Evolutionary conservation across 73 alveolate genomes (phyloP), one percentile per base, ranked within the genome.

Genomic region (Loxodes magnus): DNA sequence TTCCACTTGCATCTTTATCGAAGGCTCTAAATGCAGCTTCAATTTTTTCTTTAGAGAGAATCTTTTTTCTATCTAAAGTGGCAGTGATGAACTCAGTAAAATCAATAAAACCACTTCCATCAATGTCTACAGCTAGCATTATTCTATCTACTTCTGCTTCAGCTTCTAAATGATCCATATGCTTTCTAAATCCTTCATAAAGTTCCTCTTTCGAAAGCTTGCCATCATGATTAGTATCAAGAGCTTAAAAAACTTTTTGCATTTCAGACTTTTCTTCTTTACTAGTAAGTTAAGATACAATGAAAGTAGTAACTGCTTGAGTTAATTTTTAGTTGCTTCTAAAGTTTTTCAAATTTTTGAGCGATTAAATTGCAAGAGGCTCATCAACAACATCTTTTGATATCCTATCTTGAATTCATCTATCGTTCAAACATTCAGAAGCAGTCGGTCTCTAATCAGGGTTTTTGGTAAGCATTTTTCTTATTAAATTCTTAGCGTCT

Each of bases 291-390:
- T 87, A 86, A 49, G 74, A 48, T 16, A 79, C 92, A 38, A 87
- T 87, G 79, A 84, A 87, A 19, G 93, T 84, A 28, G 68, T 64
- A 54, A 83, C 82, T 20, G 93, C 97, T 23, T 82, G 74, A 30
- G 82, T 77, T 24, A 87, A 77, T 67, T 87, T 83, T 26, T 75
- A 71, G 29, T 68, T 66, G 36, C 88, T 91, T 22, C 86, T 41
- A 73, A 87, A 87, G 55, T 60, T 70, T 31, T 75, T 58, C 68
- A 87, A 77, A 70, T 87, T 87, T 46, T 59, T 24, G 22, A 75
- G 71, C 22, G 83, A 74, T 9, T n/a, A n/a, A n/a, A n/a, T n/a
- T n/a, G n/a, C n/a, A 60, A 60, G 20, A 34, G 28, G 25, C 70
- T 38, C 22, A 35, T 49, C 67, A 26, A 19, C 63, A 17, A 16